Conservation (phyloP, 352 stramenopile species). For the Pythium phragmiticola region DNA sequence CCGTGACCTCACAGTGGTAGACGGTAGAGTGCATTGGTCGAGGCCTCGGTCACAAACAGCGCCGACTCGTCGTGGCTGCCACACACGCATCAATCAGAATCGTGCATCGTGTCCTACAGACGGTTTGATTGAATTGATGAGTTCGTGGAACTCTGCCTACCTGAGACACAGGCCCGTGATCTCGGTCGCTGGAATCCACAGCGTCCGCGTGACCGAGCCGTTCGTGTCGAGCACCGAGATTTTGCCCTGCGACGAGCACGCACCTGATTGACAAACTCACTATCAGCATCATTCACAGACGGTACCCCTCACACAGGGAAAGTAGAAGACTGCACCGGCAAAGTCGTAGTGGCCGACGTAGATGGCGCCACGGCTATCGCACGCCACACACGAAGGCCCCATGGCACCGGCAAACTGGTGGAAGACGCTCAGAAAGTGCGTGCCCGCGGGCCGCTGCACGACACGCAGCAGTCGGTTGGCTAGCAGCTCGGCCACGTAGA, state of each 20-base stretch:
- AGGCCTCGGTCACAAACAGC: conserved; percentile 78
- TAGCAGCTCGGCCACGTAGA: conserved; percentile 81
- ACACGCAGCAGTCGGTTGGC: conserved; percentile 77
- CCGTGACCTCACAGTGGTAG: conserved; percentile 28
- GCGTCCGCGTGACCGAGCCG: conserved; percentile 45
- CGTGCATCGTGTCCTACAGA: neutral
- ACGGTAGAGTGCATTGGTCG: conserved; percentile 65
- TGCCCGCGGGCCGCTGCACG: conserved; percentile 55
- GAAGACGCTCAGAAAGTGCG: conserved; percentile 79
- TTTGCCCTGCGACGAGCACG: conserved; percentile 40
- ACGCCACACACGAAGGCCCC: conserved; percentile 72
- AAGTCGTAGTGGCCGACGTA: conserved; percentile 88
- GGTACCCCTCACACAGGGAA: neutral
- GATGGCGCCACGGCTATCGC: conserved; percentile 51
- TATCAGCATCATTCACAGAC: neutral
- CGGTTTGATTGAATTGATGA: neutral
- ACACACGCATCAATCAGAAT: neutral
- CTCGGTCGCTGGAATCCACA: conserved; percentile 60
- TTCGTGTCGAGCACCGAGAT: conserved; percentile 64
- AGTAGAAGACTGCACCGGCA: conserved; percentile 36
- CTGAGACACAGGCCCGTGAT: conserved; percentile 79
- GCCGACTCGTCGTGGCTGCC: conserved; percentile 49
- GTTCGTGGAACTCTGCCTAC: conserved; percentile 20
- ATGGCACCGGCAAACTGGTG: conserved; percentile 80
- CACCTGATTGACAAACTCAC: conserved; percentile 19